Evolutionary conservation across 305 asterid species (phyloP).

Genomic region (Solanum hybrid): DNA sequence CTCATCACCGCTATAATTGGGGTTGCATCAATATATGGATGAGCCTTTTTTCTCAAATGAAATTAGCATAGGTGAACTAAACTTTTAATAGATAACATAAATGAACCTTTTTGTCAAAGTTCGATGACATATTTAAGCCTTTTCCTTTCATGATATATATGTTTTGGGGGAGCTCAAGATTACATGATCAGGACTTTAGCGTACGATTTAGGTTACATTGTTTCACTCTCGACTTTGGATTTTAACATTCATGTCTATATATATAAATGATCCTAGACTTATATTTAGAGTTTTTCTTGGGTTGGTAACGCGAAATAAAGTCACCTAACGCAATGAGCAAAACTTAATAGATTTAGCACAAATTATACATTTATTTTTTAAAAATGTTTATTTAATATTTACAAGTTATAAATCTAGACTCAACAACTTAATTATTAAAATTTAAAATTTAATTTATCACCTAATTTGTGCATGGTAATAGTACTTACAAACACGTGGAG

Average conservation of each 20-base stretch:
- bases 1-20: no score
- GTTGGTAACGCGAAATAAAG: background rate
- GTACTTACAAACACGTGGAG: background rate
- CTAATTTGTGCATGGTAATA: background rate
- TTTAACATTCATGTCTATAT: no score
- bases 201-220: background rate
- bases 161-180: no score
- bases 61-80: no score
- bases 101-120: no score
- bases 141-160: no score
- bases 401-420: background rate
- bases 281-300: background rate
- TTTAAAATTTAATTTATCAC: background rate
- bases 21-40: no score
- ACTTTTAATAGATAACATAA: no score
- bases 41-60: no score
- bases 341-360: background rate
- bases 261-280: background rate
- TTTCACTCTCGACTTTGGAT: no score
- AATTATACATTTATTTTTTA: background rate
- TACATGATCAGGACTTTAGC: background rate
- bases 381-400: background rate
- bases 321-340: background rate
- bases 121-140: no score
- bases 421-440: background rate